Evolutionary conservation across 148 eudicot species (phyloP).

Genomic region (Arctostaphylos glauca): DNA sequence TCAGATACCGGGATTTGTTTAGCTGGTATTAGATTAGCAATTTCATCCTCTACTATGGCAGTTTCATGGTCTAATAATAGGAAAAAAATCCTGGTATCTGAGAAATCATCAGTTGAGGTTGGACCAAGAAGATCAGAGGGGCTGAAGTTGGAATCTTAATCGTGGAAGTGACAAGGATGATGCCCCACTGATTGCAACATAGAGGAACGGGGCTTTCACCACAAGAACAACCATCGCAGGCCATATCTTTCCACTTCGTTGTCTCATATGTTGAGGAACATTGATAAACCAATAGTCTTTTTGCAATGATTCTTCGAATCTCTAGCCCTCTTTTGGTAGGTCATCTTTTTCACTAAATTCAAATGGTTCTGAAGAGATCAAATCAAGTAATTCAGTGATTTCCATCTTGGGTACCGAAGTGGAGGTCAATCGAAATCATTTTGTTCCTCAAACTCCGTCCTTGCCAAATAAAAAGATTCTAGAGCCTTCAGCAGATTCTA

Average conservation of each 20-base stretch:
- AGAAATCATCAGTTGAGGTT: slow-evolving; percentile 46
- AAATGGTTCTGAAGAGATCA: slow-evolving; percentile 29
- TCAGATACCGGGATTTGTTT: slow-evolving; percentile 32
- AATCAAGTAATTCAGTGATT: slow-evolving; percentile 47
- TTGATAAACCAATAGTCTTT: slow-evolving; percentile 67
- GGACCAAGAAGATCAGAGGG: slow-evolving; percentile 46
- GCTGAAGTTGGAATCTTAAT: slow-evolving; percentile 70
- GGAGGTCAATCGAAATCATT: slow-evolving; percentile 50
- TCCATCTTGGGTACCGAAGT: slow-evolving; percentile 72
- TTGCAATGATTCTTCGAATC: slow-evolving; percentile 39
- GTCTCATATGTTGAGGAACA: slow-evolving; percentile 55
- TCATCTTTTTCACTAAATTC: slow-evolving; percentile 36
- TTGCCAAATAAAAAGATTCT: slow-evolving; percentile 43
- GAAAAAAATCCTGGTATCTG: slow-evolving; percentile 30
- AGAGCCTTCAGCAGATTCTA: slow-evolving; percentile 46
- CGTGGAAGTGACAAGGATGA: slow-evolving; percentile 55
- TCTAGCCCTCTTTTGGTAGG: slow-evolving; percentile 31
- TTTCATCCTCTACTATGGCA: slow-evolving; percentile 44
- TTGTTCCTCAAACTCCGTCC: slow-evolving; percentile 29
- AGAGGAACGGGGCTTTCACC: slow-evolving; percentile 27
- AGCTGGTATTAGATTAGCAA: slow-evolving; percentile 21
- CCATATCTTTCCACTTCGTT: slow-evolving; percentile 62
- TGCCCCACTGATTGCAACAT: slow-evolving; percentile 43
- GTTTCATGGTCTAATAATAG: slow-evolving; percentile 22
- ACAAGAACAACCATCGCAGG: slow-evolving; percentile 32